phyloP scores from a whole-genome alignment of 441 rosid species.

The Hura crepitans region DNA sequence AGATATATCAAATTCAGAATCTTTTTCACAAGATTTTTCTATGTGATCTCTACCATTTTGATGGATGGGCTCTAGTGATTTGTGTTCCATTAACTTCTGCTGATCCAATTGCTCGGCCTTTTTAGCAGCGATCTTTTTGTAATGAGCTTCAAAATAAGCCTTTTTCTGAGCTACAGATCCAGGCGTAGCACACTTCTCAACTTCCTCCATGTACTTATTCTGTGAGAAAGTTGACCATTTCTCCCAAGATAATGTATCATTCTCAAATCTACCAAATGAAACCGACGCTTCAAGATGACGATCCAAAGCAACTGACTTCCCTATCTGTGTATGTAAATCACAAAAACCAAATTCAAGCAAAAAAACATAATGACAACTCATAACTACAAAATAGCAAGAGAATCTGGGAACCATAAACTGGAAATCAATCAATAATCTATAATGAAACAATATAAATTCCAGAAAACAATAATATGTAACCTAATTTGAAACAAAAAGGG shows the following conservation, averaged over 20 bases:
- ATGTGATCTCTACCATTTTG: constrained; percentile 34
- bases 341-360: constrained; percentile 35
- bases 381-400: constrained; percentile 13
- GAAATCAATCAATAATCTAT: constrained; percentile 18
- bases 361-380: constrained; percentile 32
- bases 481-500: constrained; percentile 26
- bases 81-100: constrained; percentile 53
- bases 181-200: constrained; percentile 89
- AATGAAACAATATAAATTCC: constrained; percentile 21
- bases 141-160: constrained; percentile 95
- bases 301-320: constrained; percentile 41
- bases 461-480: constrained; percentile 24
- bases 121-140: constrained; percentile 80
- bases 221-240: constrained; percentile 91
- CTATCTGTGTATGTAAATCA: constrained; percentile 44
- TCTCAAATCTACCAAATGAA: constrained; percentile 92
- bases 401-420: constrained; percentile 20
- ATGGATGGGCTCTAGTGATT: constrained; percentile 28
- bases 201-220: constrained; percentile 95
- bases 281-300: constrained; percentile 68
- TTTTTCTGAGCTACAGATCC: constrained; percentile 94
- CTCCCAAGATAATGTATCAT: constrained; percentile 95
- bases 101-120: constrained; percentile 73
- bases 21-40: constrained; percentile 18
- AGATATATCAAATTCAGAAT: constrained; percentile 24